These are phyloP conservation scores for Apophysomyces ossiformis DNA, from an alignment of 371 early-diverging fungal genomes.

Conservation along the genomic window DNA sequence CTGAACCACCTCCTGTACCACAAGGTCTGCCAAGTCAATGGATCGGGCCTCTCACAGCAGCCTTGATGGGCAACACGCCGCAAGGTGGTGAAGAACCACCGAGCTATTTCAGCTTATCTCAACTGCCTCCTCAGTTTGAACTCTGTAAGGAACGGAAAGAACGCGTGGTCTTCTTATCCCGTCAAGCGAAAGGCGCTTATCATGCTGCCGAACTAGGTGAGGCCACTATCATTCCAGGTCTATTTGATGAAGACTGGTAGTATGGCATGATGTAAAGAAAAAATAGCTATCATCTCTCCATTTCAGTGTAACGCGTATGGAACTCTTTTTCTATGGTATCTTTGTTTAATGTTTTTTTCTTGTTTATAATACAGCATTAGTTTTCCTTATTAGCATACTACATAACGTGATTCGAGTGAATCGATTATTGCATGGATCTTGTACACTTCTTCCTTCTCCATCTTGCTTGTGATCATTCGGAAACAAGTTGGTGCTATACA, in stretches of 20 bases:
- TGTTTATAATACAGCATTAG: too few species aligned
- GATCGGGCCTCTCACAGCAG: constrained; percentile 29
- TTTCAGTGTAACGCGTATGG: too few species aligned
- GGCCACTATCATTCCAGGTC: constrained; percentile 33
- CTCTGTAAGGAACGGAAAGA: constrained; percentile 42
- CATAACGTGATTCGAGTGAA: too few species aligned
- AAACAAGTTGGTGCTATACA: too few species aligned
- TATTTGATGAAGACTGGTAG: constrained; percentile 47
- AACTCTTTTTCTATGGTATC: too few species aligned
- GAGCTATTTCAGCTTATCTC: constrained; percentile 45
- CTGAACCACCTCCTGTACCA: constrained; percentile 42
- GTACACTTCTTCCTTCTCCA: too few species aligned
- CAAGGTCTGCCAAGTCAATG: constrained; percentile 24
- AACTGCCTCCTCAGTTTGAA: constrained; percentile 40
- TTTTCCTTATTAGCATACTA: too few species aligned
- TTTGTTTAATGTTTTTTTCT: too few species aligned
- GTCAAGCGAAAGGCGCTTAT: constrained; percentile 31
- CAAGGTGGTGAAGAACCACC: constrained; percentile 45
- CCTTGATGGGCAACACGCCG: constrained; percentile 30
- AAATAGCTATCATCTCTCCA: too few species aligned
- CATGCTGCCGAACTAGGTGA: constrained; percentile 34
- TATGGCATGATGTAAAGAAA: neutral
- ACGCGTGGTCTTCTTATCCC: constrained; percentile 38
- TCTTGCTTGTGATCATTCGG: too few species aligned
- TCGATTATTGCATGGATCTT: too few species aligned